Base-by-base conservation (phyloP, 1,139 yeast species). In the Yamadazyma siamensis region DNA sequence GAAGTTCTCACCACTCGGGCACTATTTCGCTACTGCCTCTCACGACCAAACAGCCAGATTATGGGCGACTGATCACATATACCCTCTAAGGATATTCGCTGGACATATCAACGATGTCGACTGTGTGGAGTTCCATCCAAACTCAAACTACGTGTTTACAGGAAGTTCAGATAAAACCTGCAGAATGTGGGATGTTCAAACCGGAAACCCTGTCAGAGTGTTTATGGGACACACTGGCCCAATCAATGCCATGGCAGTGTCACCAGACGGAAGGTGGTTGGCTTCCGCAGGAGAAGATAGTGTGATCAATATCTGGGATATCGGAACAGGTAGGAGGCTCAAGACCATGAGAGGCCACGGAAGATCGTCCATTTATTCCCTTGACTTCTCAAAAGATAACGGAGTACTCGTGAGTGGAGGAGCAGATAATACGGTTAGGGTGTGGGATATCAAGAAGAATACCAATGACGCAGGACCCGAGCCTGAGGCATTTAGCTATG, bases 51-150 rank as follows among this genome's bases (percentile, higher is more conserved):
- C 98, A 0, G 98, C 97, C 0, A 71, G 97, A 41, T 67, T 94
- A 38, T 94, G 99, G 99, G 89, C 96, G 22, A 88, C 96, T 40
- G 98, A 94, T 56, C 99, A 94, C 58, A 89, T 94, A 27, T 89
- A 91, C 54, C 97, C 98, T 20, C 69, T 94, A 45, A 71, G 98
- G 44, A 87, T 94, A 22, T 89, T 94, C 66, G 97, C 97, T 0
- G 99, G 99, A 0, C 99, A 94, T 59, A 74, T 89, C 46, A 85
- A 88, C 50, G 99, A 94, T 61, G 98, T 94, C 25, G 98, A 94
- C 53, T 80, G 91, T 47, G 95, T 91, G 23, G 81, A 81, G 29
- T 94, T 91, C 72, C 98, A 94, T 61, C 98, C 98, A 14, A 94
- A 94, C 54, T 88, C 96, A 13, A 83, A 89, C 29, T 91, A 94